Percentiles rank a stretch among this genome's conserved stretches.
Evolutionary conservation across 163 green algal species (phyloP).

Genomic region (Trebouxiophyceae sp.): DNA sequence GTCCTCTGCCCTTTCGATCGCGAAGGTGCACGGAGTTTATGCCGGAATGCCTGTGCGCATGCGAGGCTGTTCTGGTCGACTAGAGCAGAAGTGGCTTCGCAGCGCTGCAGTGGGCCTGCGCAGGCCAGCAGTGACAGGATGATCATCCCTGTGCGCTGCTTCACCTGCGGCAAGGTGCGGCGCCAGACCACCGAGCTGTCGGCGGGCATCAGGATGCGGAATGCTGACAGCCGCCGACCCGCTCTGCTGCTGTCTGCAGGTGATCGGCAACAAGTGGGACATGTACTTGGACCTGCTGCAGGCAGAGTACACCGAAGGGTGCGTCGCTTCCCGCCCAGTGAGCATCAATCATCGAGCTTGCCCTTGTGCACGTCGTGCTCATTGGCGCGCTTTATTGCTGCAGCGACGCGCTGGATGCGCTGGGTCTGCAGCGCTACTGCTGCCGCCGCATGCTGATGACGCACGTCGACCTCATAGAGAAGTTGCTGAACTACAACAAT

Average conservation of each 20-base stretch:
- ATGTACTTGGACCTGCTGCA: constrained; percentile 95
- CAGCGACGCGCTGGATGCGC: constrained; percentile 89
- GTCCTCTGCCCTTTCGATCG: no score
- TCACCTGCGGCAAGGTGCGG: constrained; percentile 94
- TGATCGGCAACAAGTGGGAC: constrained; percentile 99
- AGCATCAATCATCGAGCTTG: no score
- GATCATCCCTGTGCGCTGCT: constrained; percentile 99
- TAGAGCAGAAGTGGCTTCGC: no score
- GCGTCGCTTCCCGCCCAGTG: no score
- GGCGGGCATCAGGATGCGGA: background rate
- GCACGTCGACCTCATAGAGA: constrained; percentile 99
- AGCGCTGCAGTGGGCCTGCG: no score
- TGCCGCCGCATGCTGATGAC: constrained; percentile 99
- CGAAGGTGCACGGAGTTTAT: no score
- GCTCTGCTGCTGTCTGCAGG: no score
- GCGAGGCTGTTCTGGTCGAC: no score
- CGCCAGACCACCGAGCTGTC: background rate
- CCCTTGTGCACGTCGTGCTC: no score
- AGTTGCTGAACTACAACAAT: constrained; percentile 96
- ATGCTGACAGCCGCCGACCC: background rate
- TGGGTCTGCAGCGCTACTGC: constrained; percentile 92
- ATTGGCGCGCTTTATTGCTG: no score
- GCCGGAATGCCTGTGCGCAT: no score
- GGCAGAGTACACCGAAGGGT: constrained; percentile 93
- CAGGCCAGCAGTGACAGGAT: constrained; percentile 48